phyloP scores from a whole-genome alignment of 176 grass and related monocot species.

The Guadua angustifolia region DNA sequence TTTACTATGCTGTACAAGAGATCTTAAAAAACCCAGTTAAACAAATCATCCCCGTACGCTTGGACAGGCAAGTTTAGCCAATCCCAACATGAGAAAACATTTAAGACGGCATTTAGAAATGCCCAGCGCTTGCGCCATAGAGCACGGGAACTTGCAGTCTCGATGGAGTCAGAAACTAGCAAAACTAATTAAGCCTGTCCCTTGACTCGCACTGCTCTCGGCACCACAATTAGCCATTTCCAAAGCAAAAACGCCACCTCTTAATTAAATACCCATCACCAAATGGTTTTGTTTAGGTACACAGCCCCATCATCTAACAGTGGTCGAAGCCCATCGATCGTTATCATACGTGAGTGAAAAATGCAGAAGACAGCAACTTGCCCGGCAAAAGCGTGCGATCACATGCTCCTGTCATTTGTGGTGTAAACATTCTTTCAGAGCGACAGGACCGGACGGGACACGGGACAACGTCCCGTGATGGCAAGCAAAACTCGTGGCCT shows the following conservation, averaged over 20 bases:
- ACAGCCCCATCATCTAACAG: background rate
- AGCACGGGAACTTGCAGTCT: slow-evolving; percentile 11
- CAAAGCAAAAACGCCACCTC: too few relatives aligned
- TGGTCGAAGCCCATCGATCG: background rate
- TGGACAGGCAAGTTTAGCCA: background rate
- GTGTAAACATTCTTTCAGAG: slow-evolving; percentile 42
- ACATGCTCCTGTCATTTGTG: background rate
- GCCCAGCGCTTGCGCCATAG: background rate
- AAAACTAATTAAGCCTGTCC: background rate
- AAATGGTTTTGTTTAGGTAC: too few relatives aligned
- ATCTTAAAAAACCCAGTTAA: background rate
- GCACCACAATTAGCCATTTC: too few relatives aligned
- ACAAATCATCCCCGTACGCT: background rate
- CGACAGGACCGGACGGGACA: slow-evolving; percentile 16
- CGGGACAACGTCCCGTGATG: slow-evolving; percentile 38
- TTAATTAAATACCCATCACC: too few relatives aligned
- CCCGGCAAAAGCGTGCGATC: background rate
- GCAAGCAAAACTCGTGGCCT: background rate
- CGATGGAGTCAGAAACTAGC: background rate
- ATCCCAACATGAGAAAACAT: slow-evolving; percentile 1
- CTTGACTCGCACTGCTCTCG: slow-evolving; percentile 1
- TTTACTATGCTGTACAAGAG: too few relatives aligned
- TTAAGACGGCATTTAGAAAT: background rate
- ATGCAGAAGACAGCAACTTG: slow-evolving; percentile 9
- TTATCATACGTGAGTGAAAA: slow-evolving; percentile 6